Percentiles rank a stretch among this genome's conserved stretches.
Conservation (phyloP, 2,329 filamentous ascomycete genomes). For the Thelonectria discophora region DNA sequence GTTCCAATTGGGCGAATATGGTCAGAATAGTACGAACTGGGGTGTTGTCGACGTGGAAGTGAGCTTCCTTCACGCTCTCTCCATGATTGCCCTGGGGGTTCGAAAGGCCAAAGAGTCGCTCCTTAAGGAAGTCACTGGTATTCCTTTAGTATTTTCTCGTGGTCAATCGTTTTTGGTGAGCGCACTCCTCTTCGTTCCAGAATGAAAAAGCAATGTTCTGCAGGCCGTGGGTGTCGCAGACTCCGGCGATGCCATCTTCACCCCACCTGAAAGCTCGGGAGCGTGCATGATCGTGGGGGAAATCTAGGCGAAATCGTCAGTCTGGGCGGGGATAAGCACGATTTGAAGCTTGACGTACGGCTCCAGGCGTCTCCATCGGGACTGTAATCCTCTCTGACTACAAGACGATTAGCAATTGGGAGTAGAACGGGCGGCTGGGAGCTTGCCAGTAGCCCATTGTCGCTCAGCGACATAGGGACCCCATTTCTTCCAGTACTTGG, state of each 20-base stretch:
- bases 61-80: slow-evolving; percentile 94
- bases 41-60: slow-evolving; percentile 96
- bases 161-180: not conserved
- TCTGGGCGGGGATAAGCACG: slow-evolving; percentile 18
- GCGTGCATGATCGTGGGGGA: slow-evolving; percentile 90
- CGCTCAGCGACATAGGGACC: slow-evolving; percentile 92
- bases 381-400: slow-evolving; percentile 88
- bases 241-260: slow-evolving; percentile 95
- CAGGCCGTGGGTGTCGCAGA: slow-evolving; percentile 87
- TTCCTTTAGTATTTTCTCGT: slow-evolving; percentile 49
- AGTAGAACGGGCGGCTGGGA: slow-evolving; percentile 17
- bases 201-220: slow-evolving; percentile 96
- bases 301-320: slow-evolving; percentile 67
- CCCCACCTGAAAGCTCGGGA: slow-evolving; percentile 94
- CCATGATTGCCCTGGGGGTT: slow-evolving; percentile 98
- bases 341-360: slow-evolving; percentile 65
- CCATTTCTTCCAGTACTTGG: slow-evolving; percentile 98
- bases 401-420: slow-evolving; percentile 37
- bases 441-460: slow-evolving; percentile 91
- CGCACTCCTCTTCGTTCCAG: slow-evolving; percentile 95
- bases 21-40: slow-evolving; percentile 59
- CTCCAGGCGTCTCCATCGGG: slow-evolving; percentile 95
- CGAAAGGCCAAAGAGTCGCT: slow-evolving; percentile 91
- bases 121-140: slow-evolving; percentile 86
- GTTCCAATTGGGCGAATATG: not conserved